Evolutionary conservation across 805 yeast species (phyloP).

Genomic region (Schizosaccharomyces osmophilus): DNA sequence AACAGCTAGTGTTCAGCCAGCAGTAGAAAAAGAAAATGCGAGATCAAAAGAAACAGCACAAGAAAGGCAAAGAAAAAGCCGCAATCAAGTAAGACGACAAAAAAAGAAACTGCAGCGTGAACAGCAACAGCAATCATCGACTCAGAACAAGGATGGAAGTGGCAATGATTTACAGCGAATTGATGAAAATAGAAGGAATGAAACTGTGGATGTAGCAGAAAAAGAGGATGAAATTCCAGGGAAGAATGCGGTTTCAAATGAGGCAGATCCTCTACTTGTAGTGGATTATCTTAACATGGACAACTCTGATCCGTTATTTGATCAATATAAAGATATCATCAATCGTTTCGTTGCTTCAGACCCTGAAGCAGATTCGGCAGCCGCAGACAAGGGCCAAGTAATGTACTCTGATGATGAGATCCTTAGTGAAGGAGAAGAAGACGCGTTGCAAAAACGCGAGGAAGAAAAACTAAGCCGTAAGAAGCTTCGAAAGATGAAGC

Average conservation of each 20-base stretch:
- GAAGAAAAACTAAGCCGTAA: slow-evolving; percentile 22
- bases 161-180: not conserved
- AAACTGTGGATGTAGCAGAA: not conserved
- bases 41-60: slow-evolving; percentile 12
- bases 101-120: slow-evolving; percentile 1
- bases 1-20: not conserved
- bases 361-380: not conserved
- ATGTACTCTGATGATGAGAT: slow-evolving; percentile 14
- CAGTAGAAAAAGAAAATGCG: not conserved
- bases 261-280: not conserved
- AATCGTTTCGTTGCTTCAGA: not conserved
- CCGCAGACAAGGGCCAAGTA: slow-evolving; percentile 13
- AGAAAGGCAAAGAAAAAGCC: slow-evolving; percentile 2
- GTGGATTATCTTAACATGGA: not conserved
- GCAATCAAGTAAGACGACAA: slow-evolving; percentile 2
- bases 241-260: not conserved
- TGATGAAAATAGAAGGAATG: not conserved
- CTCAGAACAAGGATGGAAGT: not conserved
- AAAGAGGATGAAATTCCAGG: not conserved
- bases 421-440: slow-evolving; percentile 10
- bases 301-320: not conserved
- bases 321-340: not conserved
- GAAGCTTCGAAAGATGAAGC: slow-evolving; percentile 21
- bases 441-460: slow-evolving; percentile 8
- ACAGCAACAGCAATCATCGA: slow-evolving; percentile 5